Percentiles rank a stretch among this genome's conserved stretches.
These are phyloP conservation scores for Cryptococcus jaspeensis DNA, from an alignment of 1,284 basidiomycete genomes.

Conservation along the genomic window DNA sequence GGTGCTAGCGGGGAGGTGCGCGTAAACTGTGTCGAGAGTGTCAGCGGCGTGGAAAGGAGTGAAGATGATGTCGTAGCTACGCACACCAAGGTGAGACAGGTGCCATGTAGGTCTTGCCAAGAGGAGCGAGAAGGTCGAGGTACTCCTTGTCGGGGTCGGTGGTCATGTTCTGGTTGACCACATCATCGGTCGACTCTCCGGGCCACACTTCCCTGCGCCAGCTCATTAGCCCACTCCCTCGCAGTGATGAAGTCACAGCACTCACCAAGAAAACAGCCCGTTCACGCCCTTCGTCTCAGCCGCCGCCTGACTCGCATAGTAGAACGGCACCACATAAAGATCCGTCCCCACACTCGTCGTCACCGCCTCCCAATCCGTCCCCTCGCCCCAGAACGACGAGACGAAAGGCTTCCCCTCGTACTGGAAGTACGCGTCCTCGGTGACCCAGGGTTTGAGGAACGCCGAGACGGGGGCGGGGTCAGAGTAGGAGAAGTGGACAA, in stretches of 20 bases:
- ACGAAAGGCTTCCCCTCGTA: slow-evolving; percentile 41
- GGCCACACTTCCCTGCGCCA: no score
- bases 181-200: no score
- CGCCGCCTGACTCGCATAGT: no score
- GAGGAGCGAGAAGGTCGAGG: no score
- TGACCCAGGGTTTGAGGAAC: slow-evolving; percentile 28
- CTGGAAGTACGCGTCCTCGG: slow-evolving; percentile 22
- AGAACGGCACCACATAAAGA: slow-evolving; percentile 42
- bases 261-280: no score
- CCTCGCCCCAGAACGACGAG: slow-evolving; percentile 45
- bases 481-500: slow-evolving; percentile 38
- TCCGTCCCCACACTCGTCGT: slow-evolving; percentile 21
- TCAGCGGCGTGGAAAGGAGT: background rate
- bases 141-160: no score
- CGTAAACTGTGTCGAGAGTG: slow-evolving; percentile 25
- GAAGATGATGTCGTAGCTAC: background rate
- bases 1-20: slow-evolving; percentile 43
- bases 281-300: no score
- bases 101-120: no score
- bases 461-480: slow-evolving; percentile 21
- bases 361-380: slow-evolving; percentile 36
- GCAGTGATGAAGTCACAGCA: no score
- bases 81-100: slow-evolving; percentile 45
- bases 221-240: no score
- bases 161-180: no score